These are phyloP conservation scores for Arctostaphylos glauca DNA, from an alignment of 148 eudicot genomes.

Conservation along the genomic window DNA sequence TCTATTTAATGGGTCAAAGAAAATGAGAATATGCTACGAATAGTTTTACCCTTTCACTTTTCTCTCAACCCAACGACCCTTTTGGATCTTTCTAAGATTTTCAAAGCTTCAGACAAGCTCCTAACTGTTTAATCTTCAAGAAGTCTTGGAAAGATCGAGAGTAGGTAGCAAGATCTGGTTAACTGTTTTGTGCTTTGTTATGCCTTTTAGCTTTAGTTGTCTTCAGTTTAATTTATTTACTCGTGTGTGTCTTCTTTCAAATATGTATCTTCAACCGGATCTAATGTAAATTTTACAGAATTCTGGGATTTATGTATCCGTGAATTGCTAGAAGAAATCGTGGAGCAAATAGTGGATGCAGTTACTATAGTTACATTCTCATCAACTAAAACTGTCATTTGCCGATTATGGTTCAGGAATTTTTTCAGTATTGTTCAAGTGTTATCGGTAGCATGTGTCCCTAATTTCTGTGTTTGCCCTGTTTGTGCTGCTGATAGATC, in stretches of 20 bases:
- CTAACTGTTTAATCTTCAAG: background rate
- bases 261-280: background rate
- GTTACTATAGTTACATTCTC: background rate
- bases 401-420: no score
- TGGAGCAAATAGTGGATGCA: background rate
- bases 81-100: conserved; percentile 12
- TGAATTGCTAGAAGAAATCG: background rate
- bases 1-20: conserved; percentile 10
- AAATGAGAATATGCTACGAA: background rate
- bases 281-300: background rate
- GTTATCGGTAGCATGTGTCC: no score
- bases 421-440: no score
- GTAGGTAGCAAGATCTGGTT: conserved; percentile 8
- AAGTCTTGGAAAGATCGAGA: background rate
- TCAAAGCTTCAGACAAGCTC: conserved; percentile 3
- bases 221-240: background rate
- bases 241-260: background rate
- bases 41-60: background rate
- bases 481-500: background rate
- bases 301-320: background rate
- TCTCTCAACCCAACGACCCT: background rate
- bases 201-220: background rate
- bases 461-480: no score
- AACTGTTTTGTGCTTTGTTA: background rate
- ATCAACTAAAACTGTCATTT: background rate